These are phyloP conservation scores for Yamadazyma takamatsuzukensis DNA, from an alignment of 805 yeast species.

Conservation along the genomic window DNA sequence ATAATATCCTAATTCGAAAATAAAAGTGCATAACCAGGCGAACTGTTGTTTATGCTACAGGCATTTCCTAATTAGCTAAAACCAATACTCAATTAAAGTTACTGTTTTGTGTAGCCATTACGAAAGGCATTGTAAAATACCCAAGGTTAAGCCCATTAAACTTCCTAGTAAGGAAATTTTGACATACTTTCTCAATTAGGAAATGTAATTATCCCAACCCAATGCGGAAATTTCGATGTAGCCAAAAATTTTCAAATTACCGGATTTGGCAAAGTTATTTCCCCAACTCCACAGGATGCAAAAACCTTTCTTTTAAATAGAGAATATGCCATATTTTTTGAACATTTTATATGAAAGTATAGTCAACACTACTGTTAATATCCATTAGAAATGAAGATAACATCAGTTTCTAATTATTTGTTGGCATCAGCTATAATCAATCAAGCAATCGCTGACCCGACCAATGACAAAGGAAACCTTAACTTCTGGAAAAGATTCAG, in stretches of 20 bases:
- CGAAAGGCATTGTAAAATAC: too few relatives aligned
- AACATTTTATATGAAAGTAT: conserved; percentile 1
- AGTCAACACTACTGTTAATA: conserved; percentile 1
- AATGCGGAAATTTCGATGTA: conserved; percentile 3
- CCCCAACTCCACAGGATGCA: conserved; percentile 6
- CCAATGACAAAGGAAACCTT: conserved; percentile 2
- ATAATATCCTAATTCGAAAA: too few relatives aligned
- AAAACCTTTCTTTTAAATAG: conserved; percentile 5
- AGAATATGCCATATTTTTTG: too few relatives aligned
- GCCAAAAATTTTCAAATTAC: conserved; percentile 5
- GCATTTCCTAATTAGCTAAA: too few relatives aligned
- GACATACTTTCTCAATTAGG: conserved; percentile 2
- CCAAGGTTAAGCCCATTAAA: too few relatives aligned
- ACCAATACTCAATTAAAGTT: too few relatives aligned
- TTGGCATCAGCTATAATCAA: conserved; percentile 23
- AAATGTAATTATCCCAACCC: conserved; percentile 2
- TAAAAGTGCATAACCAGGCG: too few relatives aligned
- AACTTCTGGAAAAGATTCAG: conserved; percentile 14
- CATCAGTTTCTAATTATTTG: conserved; percentile 20
- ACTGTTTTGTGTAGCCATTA: too few relatives aligned
- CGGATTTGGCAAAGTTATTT: conserved; percentile 4
- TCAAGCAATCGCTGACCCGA: conserved; percentile 11
- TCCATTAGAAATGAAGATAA: conserved; percentile 20
- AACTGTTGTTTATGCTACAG: too few relatives aligned
- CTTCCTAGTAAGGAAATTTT: conserved; percentile 5